phyloP scores from a whole-genome alignment of 2,329 filamentous ascomycete species.

The Pleochaeta shiraiana region DNA sequence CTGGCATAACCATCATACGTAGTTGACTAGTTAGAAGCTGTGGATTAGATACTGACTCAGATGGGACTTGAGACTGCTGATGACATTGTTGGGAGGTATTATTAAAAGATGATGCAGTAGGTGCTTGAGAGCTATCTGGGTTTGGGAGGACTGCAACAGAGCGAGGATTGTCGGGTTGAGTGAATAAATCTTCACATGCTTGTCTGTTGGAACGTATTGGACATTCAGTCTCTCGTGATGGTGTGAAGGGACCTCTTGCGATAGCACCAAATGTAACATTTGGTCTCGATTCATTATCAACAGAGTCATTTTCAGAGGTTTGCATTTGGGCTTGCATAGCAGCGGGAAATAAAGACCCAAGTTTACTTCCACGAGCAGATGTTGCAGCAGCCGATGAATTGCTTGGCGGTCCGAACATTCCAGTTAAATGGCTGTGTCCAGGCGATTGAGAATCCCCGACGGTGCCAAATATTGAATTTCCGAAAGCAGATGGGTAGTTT shows the following conservation, averaged over 20 bases:
- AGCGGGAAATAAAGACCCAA: conserved; percentile 69
- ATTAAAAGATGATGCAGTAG: conserved; percentile 12
- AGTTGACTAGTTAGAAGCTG: conserved; percentile 48
- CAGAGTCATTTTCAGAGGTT: conserved; percentile 39
- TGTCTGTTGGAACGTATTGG: conserved; percentile 33
- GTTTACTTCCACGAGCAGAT: conserved; percentile 55
- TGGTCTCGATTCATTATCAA: conserved; percentile 39
- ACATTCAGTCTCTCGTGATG: conserved; percentile 34
- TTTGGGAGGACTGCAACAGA: conserved; percentile 13
- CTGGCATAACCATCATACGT: conserved; percentile 96
- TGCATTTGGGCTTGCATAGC: conserved; percentile 89
- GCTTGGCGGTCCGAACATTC: conserved; percentile 41
- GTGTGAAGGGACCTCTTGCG: conserved; percentile 35
- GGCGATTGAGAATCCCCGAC: conserved; percentile 63
- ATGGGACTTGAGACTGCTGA: conserved; percentile 17
- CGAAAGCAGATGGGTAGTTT: conserved; percentile 37
- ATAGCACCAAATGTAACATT: conserved; percentile 43
- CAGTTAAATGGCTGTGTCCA: conserved; percentile 41
- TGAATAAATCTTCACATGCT: conserved; percentile 29
- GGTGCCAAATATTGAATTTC: conserved; percentile 58
- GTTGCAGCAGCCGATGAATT: conserved; percentile 36
- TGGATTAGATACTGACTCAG: conserved; percentile 31
- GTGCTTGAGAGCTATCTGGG: conserved; percentile 12
- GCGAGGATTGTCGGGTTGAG: conserved; percentile 10
- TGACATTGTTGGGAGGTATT: conserved; percentile 15